These are phyloP conservation scores for Rutidosis leptorrhynchoides DNA, from an alignment of 129 eudicot genomes.

Conservation along the genomic window DNA sequence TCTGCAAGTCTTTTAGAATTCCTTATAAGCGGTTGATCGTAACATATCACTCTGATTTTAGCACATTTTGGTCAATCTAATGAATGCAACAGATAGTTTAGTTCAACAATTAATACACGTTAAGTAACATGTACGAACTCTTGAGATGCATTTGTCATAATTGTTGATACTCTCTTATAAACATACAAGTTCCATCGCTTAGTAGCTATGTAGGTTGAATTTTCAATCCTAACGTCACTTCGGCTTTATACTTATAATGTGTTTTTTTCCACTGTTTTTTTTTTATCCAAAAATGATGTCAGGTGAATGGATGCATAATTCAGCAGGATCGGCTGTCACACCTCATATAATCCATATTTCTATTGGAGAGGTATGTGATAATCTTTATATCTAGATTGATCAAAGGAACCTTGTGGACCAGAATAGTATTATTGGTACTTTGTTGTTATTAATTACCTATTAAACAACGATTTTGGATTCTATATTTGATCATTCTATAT, in stretches of 20 bases:
- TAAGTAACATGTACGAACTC: background rate
- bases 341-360: conserved; percentile 78
- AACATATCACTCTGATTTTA: background rate
- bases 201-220: background rate
- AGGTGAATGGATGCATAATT: conserved; percentile 98
- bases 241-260: background rate
- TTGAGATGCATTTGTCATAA: background rate
- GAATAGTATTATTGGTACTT: background rate
- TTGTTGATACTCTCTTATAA: background rate
- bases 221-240: background rate
- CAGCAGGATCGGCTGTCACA: conserved; percentile 92
- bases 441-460: too few relatives aligned
- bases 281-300: conserved; percentile 16
- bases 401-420: background rate
- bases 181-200: background rate
- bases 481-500: background rate
- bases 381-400: background rate
- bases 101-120: background rate
- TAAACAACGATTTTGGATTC: background rate
- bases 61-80: background rate
- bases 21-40: background rate
- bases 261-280: background rate
- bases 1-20: background rate
- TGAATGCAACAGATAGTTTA: background rate
- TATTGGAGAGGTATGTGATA: conserved; percentile 66